Evolutionary conservation across 352 stramenopile species (phyloP).

Genomic region (Globisporangium parvum): DNA sequence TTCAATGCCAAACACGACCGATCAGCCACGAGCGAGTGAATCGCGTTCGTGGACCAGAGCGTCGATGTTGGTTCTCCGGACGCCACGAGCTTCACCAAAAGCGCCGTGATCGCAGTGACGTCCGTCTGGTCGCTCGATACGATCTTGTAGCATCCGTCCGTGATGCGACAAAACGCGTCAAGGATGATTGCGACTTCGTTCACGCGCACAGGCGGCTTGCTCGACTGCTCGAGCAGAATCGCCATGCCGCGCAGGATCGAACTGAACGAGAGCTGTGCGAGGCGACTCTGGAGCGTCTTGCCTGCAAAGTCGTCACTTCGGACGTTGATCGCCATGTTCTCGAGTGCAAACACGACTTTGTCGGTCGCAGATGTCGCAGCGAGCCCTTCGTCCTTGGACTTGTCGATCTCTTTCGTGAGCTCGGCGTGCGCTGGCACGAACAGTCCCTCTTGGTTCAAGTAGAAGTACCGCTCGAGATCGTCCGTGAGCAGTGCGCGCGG

Average conservation of each 20-base stretch:
- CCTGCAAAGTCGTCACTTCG: slow-evolving; percentile 50
- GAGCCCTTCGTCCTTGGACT: slow-evolving; percentile 34
- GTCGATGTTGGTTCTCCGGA: slow-evolving; percentile 46
- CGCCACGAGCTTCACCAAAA: slow-evolving; percentile 38
- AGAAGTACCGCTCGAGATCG: slow-evolving; percentile 43
- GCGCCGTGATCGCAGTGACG: slow-evolving; percentile 30
- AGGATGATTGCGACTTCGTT: slow-evolving; percentile 66
- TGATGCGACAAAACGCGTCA: slow-evolving; percentile 65
- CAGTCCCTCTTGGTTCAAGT: slow-evolving; percentile 60
- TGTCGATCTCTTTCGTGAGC: slow-evolving; percentile 60
- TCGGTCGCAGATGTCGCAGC: slow-evolving; percentile 42
- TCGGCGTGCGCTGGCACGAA: slow-evolving; percentile 45
- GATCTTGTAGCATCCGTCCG: slow-evolving; percentile 66
- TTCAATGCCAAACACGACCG: slow-evolving; percentile 32
- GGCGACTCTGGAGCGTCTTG: slow-evolving; percentile 31
- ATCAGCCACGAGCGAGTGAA: slow-evolving; percentile 61
- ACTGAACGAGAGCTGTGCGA: slow-evolving; percentile 55
- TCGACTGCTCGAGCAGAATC: slow-evolving; percentile 57
- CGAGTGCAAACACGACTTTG: slow-evolving; percentile 59
- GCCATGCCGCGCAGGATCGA: slow-evolving; percentile 46
- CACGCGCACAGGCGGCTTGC: slow-evolving; percentile 51
- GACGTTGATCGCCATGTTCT: slow-evolving; percentile 73
- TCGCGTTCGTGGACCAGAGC: slow-evolving; percentile 49
- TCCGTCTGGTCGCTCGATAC: slow-evolving; percentile 39
- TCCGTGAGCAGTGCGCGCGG: slow-evolving; percentile 35